Base-by-base conservation (phyloP, 2,329 filamentous ascomycete species). In the Monosporascus sp. region DNA sequence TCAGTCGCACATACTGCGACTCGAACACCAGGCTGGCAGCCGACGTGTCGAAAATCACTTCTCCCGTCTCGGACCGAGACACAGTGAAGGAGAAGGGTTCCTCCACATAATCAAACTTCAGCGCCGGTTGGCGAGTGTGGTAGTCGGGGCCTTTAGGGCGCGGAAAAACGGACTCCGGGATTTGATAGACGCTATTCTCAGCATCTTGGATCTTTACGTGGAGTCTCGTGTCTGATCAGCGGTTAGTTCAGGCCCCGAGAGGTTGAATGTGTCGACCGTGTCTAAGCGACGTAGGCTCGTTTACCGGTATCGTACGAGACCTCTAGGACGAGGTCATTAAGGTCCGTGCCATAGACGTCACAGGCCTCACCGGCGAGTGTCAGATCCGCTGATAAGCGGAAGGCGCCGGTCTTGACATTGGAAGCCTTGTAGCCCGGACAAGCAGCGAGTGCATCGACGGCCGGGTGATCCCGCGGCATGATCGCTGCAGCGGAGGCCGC, bases 121-220 rank as follows among this genome's bases (percentile, higher is more conserved):
- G 56, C 15, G 65, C 64, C 2, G 66, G 60, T 5, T 57, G 52
- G 18, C 41, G 35, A 25, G 55, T 56, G 7, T 54, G 53, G 45
- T 51, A 52, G 7, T 58, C 60, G 8, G 55, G 53, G 24, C 55
- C 56, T 39, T 55, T 51, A 6, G 86, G 85, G 1, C 87, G 81
- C 3, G 85, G 78, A 22, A 92, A 73, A 25, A 90, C 81, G 3
- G 79, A 79, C 37, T 86, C 82, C 14, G 88, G 88, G 1, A 93
- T 81, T 65, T 92, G 88, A 62, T 89, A 93, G 47, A 88, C 85
- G 27, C 83, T 77, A 57, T 86, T 78, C n/a, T 74, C 80, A 6
- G 79, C 76, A 67, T 93, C 89, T 57, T 85, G 82, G 52, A 91
- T 89, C 62, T 87, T 80, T 63, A 91, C 83, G 64, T 90, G 88